phyloP scores from a whole-genome alignment of 345 rosid species.

The Heritiera littoralis region DNA sequence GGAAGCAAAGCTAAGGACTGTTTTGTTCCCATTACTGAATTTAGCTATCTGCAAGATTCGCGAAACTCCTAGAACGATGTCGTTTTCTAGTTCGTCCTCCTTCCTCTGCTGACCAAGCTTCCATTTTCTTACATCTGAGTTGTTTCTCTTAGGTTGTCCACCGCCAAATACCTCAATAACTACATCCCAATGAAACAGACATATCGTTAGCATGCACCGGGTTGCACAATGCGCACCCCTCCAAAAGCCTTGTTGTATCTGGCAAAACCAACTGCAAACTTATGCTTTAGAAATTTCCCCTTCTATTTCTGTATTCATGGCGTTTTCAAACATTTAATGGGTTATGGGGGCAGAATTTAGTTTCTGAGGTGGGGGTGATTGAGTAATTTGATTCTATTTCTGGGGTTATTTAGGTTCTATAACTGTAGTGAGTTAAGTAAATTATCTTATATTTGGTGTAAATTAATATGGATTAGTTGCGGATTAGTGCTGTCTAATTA shows the following conservation, averaged over 20 bases:
- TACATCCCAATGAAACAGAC: background rate
- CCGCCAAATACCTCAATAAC: background rate
- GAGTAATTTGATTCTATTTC: conserved; percentile 13
- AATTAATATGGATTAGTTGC: background rate
- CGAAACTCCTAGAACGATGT: background rate
- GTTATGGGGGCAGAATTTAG: background rate
- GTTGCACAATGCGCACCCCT: conserved; percentile 26
- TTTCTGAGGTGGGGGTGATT: background rate
- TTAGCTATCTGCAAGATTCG: conserved; percentile 10
- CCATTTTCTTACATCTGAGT: conserved; percentile 19
- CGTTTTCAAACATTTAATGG: conserved; percentile 30
- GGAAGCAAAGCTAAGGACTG: background rate
- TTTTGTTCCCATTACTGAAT: conserved; percentile 9
- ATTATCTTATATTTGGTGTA: background rate
- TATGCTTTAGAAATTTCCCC: background rate
- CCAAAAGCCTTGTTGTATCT: conserved; percentile 11
- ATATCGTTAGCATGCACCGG: conserved; percentile 1
- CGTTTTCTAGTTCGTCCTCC: conserved; percentile 15
- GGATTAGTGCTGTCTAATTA: conserved; percentile 1
- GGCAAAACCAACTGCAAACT: background rate
- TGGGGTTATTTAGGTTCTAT: conserved; percentile 17
- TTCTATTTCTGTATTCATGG: conserved; percentile 13
- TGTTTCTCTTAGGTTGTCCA: conserved; percentile 38
- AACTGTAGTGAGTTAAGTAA: background rate
- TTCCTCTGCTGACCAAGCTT: background rate